Conservation (phyloP, 176 grass and related monocot species). For the Chrysopogon serrulatus region DNA sequence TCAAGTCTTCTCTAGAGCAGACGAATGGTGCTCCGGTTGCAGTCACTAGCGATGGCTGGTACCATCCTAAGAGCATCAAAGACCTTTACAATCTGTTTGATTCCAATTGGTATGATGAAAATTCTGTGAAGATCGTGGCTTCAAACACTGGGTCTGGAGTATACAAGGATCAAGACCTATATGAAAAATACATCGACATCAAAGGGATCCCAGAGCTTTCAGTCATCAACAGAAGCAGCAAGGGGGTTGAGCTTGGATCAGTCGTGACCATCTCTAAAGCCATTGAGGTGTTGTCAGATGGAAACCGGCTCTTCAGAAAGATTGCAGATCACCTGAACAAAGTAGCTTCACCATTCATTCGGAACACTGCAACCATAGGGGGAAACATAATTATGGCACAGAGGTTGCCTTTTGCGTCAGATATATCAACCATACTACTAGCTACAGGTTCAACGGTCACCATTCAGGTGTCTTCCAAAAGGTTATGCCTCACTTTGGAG, state of each 20-base stretch:
- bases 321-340: slow-evolving; percentile 64
- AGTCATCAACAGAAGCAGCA: slow-evolving; percentile 28
- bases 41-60: slow-evolving; percentile 29
- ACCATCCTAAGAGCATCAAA: slow-evolving; percentile 50
- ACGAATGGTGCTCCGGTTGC: neutral
- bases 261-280: slow-evolving; percentile 59
- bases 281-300: slow-evolving; percentile 55
- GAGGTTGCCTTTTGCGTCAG: slow-evolving; percentile 52
- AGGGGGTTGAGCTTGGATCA: slow-evolving; percentile 64
- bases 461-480: slow-evolving; percentile 45
- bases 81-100: slow-evolving; percentile 46
- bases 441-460: slow-evolving; percentile 47
- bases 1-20: slow-evolving; percentile 32
- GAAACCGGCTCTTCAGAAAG: slow-evolving; percentile 45
- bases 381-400: slow-evolving; percentile 93
- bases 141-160: slow-evolving; percentile 79
- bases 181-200: slow-evolving; percentile 71
- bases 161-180: slow-evolving; percentile 58
- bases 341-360: slow-evolving; percentile 65
- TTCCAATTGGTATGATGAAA: slow-evolving; percentile 35
- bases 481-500: slow-evolving; percentile 45
- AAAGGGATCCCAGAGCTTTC: slow-evolving; percentile 61
- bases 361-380: slow-evolving; percentile 85
- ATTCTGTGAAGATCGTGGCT: slow-evolving; percentile 56
- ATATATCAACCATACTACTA: slow-evolving; percentile 69